Evolutionary conservation across 495 filamentous ascomycete genomes (phyloP).

Genomic region (Neurospora hispaniola): DNA sequence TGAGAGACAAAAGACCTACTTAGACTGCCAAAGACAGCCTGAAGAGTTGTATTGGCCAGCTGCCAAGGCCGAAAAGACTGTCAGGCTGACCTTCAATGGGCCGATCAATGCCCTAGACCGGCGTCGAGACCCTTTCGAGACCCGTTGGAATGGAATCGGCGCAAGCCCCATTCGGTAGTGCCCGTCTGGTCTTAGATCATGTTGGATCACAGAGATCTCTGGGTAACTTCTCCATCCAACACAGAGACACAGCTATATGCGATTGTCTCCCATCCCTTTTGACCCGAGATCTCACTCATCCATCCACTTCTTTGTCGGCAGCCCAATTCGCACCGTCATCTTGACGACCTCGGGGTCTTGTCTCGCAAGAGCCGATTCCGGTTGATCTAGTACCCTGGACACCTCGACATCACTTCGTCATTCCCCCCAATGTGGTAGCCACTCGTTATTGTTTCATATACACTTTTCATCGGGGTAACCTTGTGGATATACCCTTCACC

Average conservation of each 20-base stretch:
- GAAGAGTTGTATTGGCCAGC: neutral
- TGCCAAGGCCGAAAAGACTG: neutral
- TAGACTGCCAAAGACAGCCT: neutral
- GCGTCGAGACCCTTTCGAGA: neutral
- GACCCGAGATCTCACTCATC: neutral
- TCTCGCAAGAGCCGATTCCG: neutral
- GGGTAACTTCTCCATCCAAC: neutral
- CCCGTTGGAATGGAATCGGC: neutral
- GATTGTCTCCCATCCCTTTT: neutral
- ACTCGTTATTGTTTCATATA: neutral
- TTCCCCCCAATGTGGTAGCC: neutral
- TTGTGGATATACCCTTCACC: neutral
- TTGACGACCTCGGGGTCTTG: neutral
- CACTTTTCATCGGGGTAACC: neutral
- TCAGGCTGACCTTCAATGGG: neutral
- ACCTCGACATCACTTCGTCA: constrained; percentile 1
- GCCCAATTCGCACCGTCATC: neutral
- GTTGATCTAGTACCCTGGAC: neutral
- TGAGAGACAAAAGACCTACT: neutral
- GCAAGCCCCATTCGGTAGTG: neutral
- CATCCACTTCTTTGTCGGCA: constrained; percentile 1
- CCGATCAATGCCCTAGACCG: neutral
- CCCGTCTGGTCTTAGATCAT: neutral
- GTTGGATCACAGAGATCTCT: neutral
- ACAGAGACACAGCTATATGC: neutral